Percentiles rank a stretch among this genome's conserved stretches.
These are phyloP conservation scores for Gamarada debralockiae DNA, from an alignment of 495 filamentous ascomycete genomes.

Conservation along the genomic window DNA sequence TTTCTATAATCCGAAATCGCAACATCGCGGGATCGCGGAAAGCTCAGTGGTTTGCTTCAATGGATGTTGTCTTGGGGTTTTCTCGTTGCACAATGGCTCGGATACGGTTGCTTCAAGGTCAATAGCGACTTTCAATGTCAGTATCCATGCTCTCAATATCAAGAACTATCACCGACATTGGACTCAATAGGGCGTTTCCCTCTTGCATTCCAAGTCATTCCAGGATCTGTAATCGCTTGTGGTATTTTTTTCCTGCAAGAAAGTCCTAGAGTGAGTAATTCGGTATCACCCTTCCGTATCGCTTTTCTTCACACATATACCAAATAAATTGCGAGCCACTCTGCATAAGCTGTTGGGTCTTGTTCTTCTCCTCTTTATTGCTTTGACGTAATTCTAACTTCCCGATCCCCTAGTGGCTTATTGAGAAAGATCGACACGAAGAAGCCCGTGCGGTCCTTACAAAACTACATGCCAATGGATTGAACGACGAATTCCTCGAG, in stretches of 20 bases:
- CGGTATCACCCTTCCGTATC: too few species aligned
- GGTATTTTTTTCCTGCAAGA: constrained; percentile 51
- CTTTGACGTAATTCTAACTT: too few species aligned
- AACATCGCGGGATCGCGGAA: constrained; percentile 9
- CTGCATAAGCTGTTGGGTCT: too few species aligned
- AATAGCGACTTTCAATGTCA: constrained; percentile 17
- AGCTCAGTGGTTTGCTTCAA: constrained; percentile 14
- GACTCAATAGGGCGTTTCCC: constrained; percentile 55
- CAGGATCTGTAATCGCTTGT: constrained; percentile 41
- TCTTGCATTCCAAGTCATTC: constrained; percentile 48
- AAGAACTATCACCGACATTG: constrained; percentile 12
- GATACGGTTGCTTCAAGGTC: constrained; percentile 14
- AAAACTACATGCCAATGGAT: constrained; percentile 40
- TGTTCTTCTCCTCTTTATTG: too few species aligned
- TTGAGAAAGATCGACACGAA: constrained; percentile 43
- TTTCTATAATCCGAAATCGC: constrained; percentile 16
- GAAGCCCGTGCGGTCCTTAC: constrained; percentile 39
- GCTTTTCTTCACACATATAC: too few species aligned
- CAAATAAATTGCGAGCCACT: too few species aligned
- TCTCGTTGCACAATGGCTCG: constrained; percentile 19
- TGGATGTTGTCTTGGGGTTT: constrained; percentile 20
- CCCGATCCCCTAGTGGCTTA: too few species aligned
- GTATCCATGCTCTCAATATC: not conserved
- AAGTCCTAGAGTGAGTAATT: too few species aligned
- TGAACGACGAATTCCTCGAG: constrained; percentile 40